Evolutionary conservation across 495 filamentous ascomycete species (phyloP).

Genomic region (Glonium stellatum): DNA sequence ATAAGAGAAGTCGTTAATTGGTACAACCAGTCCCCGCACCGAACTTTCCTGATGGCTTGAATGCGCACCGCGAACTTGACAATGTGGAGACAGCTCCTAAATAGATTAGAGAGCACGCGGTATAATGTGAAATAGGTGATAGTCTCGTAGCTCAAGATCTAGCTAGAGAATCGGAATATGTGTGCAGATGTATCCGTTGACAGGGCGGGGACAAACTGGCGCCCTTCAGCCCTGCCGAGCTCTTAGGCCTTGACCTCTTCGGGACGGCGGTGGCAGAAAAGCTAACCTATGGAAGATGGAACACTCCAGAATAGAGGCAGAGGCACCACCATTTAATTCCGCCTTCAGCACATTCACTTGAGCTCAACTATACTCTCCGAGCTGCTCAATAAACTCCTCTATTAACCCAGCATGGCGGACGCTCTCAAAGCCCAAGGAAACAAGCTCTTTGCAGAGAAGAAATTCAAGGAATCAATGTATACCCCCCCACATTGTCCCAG

Average conservation of each 20-base stretch:
- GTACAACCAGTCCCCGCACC: too few species aligned
- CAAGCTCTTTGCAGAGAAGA: constrained; percentile 93
- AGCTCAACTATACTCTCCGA: background rate
- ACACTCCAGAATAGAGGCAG: constrained; percentile 18
- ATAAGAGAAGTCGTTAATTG: too few species aligned
- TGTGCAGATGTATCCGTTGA: too few species aligned
- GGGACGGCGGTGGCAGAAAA: background rate
- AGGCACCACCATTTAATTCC: constrained; percentile 19
- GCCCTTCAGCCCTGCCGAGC: background rate
- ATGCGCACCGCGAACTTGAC: too few species aligned
- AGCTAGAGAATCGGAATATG: too few species aligned
- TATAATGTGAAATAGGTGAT: too few species aligned
- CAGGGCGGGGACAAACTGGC: background rate
- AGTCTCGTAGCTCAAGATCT: too few species aligned
- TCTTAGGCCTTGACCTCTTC: background rate
- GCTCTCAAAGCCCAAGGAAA: constrained; percentile 92
- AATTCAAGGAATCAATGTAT: constrained; percentile 93
- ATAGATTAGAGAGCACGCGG: too few species aligned
- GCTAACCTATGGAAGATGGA: background rate
- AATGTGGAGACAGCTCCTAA: too few species aligned
- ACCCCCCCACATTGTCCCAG: constrained; percentile 33
- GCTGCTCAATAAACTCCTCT: background rate
- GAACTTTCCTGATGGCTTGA: too few species aligned
- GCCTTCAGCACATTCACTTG: constrained; percentile 9
- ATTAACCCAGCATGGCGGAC: constrained; percentile 37